Conservation (phyloP, 768 basidiomycete genomes). For the Boletus reticuloceps region DNA sequence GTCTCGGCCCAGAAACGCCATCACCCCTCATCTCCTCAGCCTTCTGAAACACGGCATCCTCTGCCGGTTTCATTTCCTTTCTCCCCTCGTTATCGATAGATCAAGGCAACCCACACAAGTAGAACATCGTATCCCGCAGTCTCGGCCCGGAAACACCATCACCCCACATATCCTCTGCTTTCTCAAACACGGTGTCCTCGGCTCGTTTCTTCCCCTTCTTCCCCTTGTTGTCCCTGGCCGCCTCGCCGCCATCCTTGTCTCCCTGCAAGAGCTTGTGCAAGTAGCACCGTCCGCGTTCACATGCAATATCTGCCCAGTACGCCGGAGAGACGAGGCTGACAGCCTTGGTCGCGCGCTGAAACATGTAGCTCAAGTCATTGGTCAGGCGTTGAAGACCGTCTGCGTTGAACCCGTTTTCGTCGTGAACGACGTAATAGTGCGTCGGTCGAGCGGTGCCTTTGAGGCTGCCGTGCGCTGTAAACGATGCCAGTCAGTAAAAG, state of each 20-base stretch:
- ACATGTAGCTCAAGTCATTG: slow-evolving; percentile 53
- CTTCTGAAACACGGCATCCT: too few species aligned
- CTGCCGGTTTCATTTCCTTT: too few species aligned
- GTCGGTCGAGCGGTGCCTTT: slow-evolving; percentile 47
- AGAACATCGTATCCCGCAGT: slow-evolving; percentile 71
- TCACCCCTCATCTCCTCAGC: too few species aligned
- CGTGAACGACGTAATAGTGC: slow-evolving; percentile 54
- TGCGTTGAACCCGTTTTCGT: slow-evolving; percentile 49
- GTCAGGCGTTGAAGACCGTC: slow-evolving; percentile 51
- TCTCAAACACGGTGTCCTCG: slow-evolving; percentile 50
- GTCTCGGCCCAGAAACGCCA: too few species aligned
- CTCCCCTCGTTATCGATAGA: background rate
- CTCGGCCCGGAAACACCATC: slow-evolving; percentile 46
- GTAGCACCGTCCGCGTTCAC: slow-evolving; percentile 55
- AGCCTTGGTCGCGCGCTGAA: slow-evolving; percentile 54
- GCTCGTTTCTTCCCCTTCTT: slow-evolving; percentile 31
- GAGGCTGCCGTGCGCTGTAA: slow-evolving; percentile 40
- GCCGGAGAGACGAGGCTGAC: slow-evolving; percentile 37
- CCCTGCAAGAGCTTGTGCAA: slow-evolving; percentile 43
- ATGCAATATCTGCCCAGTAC: slow-evolving; percentile 46
- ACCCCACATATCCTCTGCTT: slow-evolving; percentile 55
- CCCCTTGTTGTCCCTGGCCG: slow-evolving; percentile 25
- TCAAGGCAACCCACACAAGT: slow-evolving; percentile 35
- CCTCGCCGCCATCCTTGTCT: background rate
- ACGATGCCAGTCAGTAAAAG: background rate